phyloP scores from a whole-genome alignment of 164 flowering plant genomes.

The Piper longum region DNA sequence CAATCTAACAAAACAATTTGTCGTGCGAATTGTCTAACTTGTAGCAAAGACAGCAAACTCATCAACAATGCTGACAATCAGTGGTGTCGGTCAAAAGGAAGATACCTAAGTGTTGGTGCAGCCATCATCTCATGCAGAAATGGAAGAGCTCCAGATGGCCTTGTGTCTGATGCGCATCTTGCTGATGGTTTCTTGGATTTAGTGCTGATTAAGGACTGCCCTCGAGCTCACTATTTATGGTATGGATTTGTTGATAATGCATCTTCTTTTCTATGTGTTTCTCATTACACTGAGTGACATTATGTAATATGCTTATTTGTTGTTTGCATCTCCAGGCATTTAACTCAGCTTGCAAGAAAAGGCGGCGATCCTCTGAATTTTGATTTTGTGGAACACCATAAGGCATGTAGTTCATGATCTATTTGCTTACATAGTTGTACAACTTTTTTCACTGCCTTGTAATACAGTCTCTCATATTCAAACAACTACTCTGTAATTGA shows the following conservation, averaged over 20 bases:
- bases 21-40: constrained; percentile 42
- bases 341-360: constrained; percentile 69
- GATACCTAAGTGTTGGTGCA: constrained; percentile 80
- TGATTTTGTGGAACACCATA: constrained; percentile 85
- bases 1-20: constrained; percentile 41
- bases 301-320: background rate
- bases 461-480: too few species aligned
- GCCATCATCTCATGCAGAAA: constrained; percentile 85
- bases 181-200: constrained; percentile 86
- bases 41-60: constrained; percentile 17
- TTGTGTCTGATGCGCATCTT: constrained; percentile 95
- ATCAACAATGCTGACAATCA: constrained; percentile 16
- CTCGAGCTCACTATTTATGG: constrained; percentile 69
- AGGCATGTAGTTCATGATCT: constrained; percentile 26
- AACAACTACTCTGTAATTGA: background rate
- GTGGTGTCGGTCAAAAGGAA: constrained; percentile 63
- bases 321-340: constrained; percentile 49
- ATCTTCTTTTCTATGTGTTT: background rate
- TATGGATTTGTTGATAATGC: constrained; percentile 7
- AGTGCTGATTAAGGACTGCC: constrained; percentile 70
- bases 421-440: too few species aligned
- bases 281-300: background rate
- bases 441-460: too few species aligned
- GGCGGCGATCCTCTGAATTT: constrained; percentile 69
- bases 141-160: constrained; percentile 91